Conservation (phyloP, 2,329 filamentous ascomycete genomes). For the Neophaeococcomyces aloes region DNA sequence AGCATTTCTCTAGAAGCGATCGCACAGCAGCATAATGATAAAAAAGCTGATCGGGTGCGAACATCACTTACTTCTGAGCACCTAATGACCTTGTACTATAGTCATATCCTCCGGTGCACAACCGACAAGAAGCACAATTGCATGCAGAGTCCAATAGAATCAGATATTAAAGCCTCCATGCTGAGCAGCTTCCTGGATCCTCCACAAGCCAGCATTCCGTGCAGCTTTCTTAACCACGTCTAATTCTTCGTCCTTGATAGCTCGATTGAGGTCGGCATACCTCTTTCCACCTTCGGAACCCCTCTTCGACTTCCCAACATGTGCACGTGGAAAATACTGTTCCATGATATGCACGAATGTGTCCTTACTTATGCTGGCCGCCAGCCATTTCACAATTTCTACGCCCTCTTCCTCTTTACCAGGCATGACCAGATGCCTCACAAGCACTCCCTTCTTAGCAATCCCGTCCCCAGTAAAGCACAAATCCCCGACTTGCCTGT, state of each 20-base stretch:
- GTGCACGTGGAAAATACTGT: slow-evolving; percentile 69
- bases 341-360: slow-evolving; percentile 82
- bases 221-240: slow-evolving; percentile 57
- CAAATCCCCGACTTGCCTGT: slow-evolving; percentile 69
- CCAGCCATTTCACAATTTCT: slow-evolving; percentile 67
- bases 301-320: slow-evolving; percentile 61
- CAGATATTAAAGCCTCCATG: slow-evolving; percentile 45
- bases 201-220: slow-evolving; percentile 61
- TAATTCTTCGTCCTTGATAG: slow-evolving; percentile 55
- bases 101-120: too few species aligned
- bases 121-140: too few species aligned
- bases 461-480: slow-evolving; percentile 74
- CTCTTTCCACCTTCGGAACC: slow-evolving; percentile 32
- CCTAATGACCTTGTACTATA: too few species aligned
- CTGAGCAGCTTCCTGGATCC: slow-evolving; percentile 58
- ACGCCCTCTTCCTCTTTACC: slow-evolving; percentile 63
- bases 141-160: slow-evolving; percentile 9
- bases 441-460: slow-evolving; percentile 63
- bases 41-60: too few species aligned
- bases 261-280: slow-evolving; percentile 70
- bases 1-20: too few species aligned
- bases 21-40: too few species aligned
- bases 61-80: too few species aligned
- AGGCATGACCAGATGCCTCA: slow-evolving; percentile 78
- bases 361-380: slow-evolving; percentile 60